Conservation (phyloP, 768 basidiomycete genomes). For the Mycena galericulata region DNA sequence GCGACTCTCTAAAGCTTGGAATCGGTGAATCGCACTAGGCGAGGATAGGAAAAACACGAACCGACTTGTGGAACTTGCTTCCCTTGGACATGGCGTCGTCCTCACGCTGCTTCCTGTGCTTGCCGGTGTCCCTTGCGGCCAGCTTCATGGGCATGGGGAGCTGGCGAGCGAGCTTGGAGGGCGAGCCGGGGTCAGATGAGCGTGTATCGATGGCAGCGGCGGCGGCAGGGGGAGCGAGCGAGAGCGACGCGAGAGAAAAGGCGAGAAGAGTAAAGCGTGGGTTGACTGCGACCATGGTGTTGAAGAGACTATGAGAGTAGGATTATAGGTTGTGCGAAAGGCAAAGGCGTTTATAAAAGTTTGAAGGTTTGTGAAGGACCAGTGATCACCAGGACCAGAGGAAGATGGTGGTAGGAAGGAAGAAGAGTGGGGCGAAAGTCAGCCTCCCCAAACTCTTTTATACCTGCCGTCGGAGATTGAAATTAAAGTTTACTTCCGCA, state of each 20-base stretch:
- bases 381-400: constrained; percentile 69
- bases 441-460: too few relatives aligned
- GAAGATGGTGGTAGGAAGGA: constrained; percentile 51
- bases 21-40: constrained; percentile 13
- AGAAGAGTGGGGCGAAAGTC: constrained; percentile 34
- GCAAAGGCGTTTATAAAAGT: constrained; percentile 33
- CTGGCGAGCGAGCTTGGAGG: constrained; percentile 23
- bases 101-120: constrained; percentile 7
- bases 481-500: not conserved
- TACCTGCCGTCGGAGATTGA: not conserved
- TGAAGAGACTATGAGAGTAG: constrained; percentile 23
- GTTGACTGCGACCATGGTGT: constrained; percentile 62
- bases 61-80: constrained; percentile 20
- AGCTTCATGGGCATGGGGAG: constrained; percentile 26
- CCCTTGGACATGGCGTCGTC: constrained; percentile 6
- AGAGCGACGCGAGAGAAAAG: constrained; percentile 57
- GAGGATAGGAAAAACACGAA: constrained; percentile 14
- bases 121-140: constrained; percentile 19
- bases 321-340: constrained; percentile 32
- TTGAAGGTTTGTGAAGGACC: constrained; percentile 35
- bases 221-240: constrained; percentile 50
- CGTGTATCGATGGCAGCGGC: constrained; percentile 52
- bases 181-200: constrained; percentile 29
- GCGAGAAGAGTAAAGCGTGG: constrained; percentile 60
- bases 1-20: not conserved